These are phyloP conservation scores for Termitomyces heimii DNA, from an alignment of 768 basidiomycete species.

Conservation along the genomic window DNA sequence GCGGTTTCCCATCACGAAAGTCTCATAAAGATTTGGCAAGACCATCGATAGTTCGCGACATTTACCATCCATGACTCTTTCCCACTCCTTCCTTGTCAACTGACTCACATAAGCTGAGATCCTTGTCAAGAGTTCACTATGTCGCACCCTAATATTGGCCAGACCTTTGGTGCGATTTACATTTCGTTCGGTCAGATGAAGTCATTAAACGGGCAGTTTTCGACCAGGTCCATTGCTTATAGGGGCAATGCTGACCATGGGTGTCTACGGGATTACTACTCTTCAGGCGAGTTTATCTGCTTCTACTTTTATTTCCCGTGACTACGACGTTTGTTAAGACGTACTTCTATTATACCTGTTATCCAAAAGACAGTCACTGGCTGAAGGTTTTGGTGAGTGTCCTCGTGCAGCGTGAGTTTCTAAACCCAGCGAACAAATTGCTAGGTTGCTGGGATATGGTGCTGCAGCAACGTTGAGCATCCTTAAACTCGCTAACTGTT, in stretches of 20 bases:
- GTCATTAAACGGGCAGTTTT: neutral
- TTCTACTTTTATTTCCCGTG: neutral
- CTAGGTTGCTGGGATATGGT: conserved; percentile 32
- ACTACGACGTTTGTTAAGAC: conserved; percentile 17
- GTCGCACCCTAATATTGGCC: conserved; percentile 12
- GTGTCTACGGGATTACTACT: conserved; percentile 37
- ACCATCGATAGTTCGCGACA: neutral
- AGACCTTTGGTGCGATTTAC: conserved; percentile 26
- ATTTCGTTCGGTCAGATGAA: neutral
- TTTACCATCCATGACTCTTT: conserved; percentile 6
- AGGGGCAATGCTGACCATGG: conserved; percentile 29
- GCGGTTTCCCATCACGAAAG: neutral
- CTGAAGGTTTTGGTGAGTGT: conserved; percentile 30
- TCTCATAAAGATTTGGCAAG: neutral
- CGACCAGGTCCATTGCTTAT: conserved; percentile 30
- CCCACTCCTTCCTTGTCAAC: neutral
- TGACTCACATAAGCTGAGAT: neutral
- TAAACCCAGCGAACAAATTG: neutral
- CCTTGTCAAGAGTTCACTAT: neutral
- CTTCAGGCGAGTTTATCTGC: conserved; percentile 26
- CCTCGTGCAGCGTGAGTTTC: neutral
- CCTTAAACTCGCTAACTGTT: neutral
- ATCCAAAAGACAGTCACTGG: conserved; percentile 27
- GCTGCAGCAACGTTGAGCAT: neutral
- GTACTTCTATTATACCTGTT: conserved; percentile 37